Conservation (phyloP, 257 asterid genomes). For the Cynanchum wilfordii region DNA sequence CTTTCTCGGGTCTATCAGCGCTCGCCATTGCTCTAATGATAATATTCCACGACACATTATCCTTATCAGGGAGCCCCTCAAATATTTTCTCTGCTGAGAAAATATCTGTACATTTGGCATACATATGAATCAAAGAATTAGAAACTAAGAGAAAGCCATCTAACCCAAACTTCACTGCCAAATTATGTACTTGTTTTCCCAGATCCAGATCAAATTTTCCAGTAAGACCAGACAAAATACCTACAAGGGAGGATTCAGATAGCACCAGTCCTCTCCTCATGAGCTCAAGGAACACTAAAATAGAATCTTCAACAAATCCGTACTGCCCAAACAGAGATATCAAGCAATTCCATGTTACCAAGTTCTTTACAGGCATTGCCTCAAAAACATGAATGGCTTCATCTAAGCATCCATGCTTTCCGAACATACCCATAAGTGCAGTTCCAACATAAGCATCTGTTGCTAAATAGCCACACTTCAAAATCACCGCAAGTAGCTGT, state of each 20-base stretch:
- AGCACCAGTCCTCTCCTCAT: constrained; percentile 32
- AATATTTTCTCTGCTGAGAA: constrained; percentile 48
- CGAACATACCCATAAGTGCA: constrained; percentile 61
- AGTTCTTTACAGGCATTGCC: constrained; percentile 56
- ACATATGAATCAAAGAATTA: constrained; percentile 61
- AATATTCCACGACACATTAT: constrained; percentile 63
- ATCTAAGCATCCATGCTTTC: constrained; percentile 44
- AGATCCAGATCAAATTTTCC: constrained; percentile 26
- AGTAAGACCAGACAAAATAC: constrained; percentile 40
- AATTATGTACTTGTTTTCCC: constrained; percentile 57
- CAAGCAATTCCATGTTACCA: constrained; percentile 61
- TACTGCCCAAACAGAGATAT: constrained; percentile 50
- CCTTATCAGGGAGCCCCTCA: constrained; percentile 44
- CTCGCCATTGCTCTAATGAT: constrained; percentile 44
- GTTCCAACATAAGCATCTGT: constrained; percentile 64
- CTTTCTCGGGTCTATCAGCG: constrained; percentile 35
- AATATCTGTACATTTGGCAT: constrained; percentile 34
- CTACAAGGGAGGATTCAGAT: constrained; percentile 50
- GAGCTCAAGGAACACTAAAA: constrained; percentile 43
- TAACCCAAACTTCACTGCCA: constrained; percentile 53
- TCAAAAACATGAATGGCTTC: constrained; percentile 56
- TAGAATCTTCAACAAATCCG: constrained; percentile 42
- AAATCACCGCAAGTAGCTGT: constrained; percentile 60
- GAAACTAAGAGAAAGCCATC: constrained; percentile 32
- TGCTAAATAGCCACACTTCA: constrained; percentile 43